Base-by-base conservation (phyloP, 345 rosid species). In the Linum trigynum region DNA sequence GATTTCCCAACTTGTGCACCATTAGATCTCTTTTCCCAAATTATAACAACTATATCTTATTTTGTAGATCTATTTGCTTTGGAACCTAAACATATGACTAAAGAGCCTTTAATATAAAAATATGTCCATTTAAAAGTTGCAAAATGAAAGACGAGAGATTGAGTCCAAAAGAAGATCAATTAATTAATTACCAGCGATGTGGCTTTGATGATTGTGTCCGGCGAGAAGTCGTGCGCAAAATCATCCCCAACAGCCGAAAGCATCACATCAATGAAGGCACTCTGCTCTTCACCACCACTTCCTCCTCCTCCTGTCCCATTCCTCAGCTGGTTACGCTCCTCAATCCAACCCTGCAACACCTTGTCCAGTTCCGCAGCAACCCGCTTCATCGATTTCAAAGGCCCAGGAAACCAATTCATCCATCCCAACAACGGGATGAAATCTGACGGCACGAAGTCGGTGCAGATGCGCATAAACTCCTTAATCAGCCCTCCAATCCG, bases 341-440 rank as follows among this genome's bases (percentile, higher is more conserved):
- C 68, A 23, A 79, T 70, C 82, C 79, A 79, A 62, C 45, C 39
- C 61, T 67, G 68, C 42, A 73, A 42, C 3, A 79, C 60, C 37
- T 50, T 50, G 38, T 79, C 82, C 7, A 74, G 62, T 70, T 69
- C 75, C 57, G 15, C 72, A 37, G 66, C 64, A 15, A 64, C 15
- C 5, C 77, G 65, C 62, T 57, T 43, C 64, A 72, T 69, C 35
- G 59, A 38, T 48, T 61, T 74, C 38, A 65, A 45, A 0, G 73
- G 64, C 4, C 73, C 73, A 0, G 11, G 12, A 56, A 69, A 74
- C 17, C 32, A 39, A 66, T 72, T 67, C 66, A 72, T 67, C 75
- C 77, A 79, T 32, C 79, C 50, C 5, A 79, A 65, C 35, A 51
- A 59, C 5, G 79, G 82, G 3, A 75, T 55, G 58, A 75, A 50